Evolutionary conservation across 2,329 filamentous ascomycete genomes (phyloP), one percentile per base, ranked within the genome.

Genomic region (Penicillium sp.): DNA sequence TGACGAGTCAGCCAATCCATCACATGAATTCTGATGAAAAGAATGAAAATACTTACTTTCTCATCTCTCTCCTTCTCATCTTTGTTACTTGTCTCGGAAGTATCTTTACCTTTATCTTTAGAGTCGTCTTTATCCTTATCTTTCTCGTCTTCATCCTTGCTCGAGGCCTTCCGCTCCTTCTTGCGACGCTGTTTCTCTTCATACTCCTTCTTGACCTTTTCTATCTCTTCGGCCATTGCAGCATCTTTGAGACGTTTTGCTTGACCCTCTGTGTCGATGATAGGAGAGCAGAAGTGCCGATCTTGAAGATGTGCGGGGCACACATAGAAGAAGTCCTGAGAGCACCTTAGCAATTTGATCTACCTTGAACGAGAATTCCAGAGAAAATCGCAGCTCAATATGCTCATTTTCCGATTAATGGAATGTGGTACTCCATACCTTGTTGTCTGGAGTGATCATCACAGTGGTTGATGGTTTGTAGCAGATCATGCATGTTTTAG

Each of bases 401-500:
- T 27, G 24, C 24, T 6, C 8, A 6, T 5, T 27, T 8, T 27
- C 24, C 24, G 8, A 27, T 4, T 27, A 27, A 8, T 27, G 5
- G 24, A 5, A 5, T 27, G 13, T 36, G n/a, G 34, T 36, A n/a
- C 46, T n/a, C 5, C 50, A 47, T 64, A 94, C 92, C 85, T 93
- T 94, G 67, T 90, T 92, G 66, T 95, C 92, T 0, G 89, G 84
- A 8, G 92, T 95, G 63, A 96, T 90, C 50, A 99, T 79, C 16
- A 97, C 93, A 61, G 88, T 95, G 6, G 87, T 85, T 55, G 88
- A 91, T 8, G 89, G 88, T 75, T 94, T 96, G 79, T 88, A 95
- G 80, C 94, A 97, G 59, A 97, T 85, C 73, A 91, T 88, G 75
- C 94, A 99, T 46, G 90, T 81, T 74, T 90, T 96, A 11, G 90